Evolutionary conservation across 768 basidiomycete genomes (phyloP).

Genomic region (Lepiota brunneoincarnata): DNA sequence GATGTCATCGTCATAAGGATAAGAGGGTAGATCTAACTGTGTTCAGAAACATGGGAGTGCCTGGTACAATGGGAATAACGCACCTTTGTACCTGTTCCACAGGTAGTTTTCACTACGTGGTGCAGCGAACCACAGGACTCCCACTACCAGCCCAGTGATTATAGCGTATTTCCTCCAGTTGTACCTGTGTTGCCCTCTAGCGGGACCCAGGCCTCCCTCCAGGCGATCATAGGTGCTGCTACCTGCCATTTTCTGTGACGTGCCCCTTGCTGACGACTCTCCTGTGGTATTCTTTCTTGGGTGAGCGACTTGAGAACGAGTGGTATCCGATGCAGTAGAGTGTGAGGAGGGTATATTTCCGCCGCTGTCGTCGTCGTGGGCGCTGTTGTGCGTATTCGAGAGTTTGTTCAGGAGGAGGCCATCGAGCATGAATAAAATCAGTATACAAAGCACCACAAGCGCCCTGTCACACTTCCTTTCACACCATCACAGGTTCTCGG

Average conservation of each 20-base stretch:
- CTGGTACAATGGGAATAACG: conserved; percentile 18
- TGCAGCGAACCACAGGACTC: conserved; percentile 65
- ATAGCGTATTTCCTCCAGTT: conserved; percentile 70
- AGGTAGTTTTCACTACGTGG: conserved; percentile 34
- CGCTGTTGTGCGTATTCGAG: not conserved
- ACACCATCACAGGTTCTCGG: conserved; percentile 4
- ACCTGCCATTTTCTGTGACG: conserved; percentile 9
- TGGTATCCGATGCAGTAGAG: not conserved
- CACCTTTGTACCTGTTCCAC: conserved; percentile 19
- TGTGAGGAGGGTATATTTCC: not conserved
- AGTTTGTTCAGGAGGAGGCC: conserved; percentile 7
- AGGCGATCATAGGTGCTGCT: conserved; percentile 52
- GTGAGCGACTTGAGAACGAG: not conserved
- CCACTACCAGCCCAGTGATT: conserved; percentile 53
- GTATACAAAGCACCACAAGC: conserved; percentile 1
- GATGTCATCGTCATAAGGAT: conserved; percentile 5
- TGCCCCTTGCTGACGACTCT: not conserved
- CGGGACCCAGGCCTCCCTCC: conserved; percentile 58
- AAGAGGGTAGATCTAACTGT: not conserved
- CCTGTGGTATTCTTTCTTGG: not conserved
- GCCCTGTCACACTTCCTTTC: not conserved
- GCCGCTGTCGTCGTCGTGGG: not conserved
- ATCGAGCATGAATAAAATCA: conserved; percentile 9
- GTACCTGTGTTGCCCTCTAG: conserved; percentile 29
- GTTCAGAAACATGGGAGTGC: conserved; percentile 9